Evolutionary conservation across 1,284 basidiomycete genomes (phyloP).

Genomic region (Ceratobasidium sp.): DNA sequence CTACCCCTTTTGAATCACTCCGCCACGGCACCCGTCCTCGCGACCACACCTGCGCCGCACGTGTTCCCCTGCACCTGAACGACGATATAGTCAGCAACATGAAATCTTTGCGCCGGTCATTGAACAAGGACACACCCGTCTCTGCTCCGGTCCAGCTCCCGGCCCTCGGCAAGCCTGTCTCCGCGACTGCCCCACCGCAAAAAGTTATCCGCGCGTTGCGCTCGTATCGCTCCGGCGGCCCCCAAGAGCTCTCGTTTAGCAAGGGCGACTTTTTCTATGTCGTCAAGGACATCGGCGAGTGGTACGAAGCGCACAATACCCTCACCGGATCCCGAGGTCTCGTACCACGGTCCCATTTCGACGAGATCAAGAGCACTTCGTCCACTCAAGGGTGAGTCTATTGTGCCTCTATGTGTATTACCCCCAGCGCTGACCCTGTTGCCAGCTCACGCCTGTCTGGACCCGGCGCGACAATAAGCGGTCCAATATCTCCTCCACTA

Average conservation of each 20-base stretch:
- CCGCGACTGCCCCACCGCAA: constrained; percentile 85
- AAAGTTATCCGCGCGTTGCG: constrained; percentile 92
- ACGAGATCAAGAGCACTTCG: constrained; percentile 82
- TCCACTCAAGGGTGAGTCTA: constrained; percentile 49
- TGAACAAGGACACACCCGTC: constrained; percentile 77
- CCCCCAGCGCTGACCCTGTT: constrained; percentile 8
- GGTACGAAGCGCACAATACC: constrained; percentile 87
- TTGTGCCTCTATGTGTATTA: background rate
- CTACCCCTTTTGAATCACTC: constrained; percentile 15
- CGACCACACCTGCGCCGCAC: background rate
- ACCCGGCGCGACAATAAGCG: constrained; percentile 51
- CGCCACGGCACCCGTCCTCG: background rate
- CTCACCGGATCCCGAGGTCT: constrained; percentile 90
- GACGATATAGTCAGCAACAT: constrained; percentile 57
- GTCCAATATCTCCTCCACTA: constrained; percentile 48
- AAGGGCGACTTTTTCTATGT: constrained; percentile 99
- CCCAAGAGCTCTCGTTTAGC: constrained; percentile 89
- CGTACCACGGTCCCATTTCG: constrained; percentile 87
- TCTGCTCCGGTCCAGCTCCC: constrained; percentile 60
- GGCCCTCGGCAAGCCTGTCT: constrained; percentile 67
- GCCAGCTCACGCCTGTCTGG: constrained; percentile 47
- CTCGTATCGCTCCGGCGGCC: constrained; percentile 75
- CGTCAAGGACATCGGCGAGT: constrained; percentile 71
- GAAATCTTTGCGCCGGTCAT: constrained; percentile 88
- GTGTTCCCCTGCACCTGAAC: background rate